These are phyloP conservation scores for Isochrysis galbana DNA, from an alignment of 78 protist species.

Conservation along the genomic window DNA sequence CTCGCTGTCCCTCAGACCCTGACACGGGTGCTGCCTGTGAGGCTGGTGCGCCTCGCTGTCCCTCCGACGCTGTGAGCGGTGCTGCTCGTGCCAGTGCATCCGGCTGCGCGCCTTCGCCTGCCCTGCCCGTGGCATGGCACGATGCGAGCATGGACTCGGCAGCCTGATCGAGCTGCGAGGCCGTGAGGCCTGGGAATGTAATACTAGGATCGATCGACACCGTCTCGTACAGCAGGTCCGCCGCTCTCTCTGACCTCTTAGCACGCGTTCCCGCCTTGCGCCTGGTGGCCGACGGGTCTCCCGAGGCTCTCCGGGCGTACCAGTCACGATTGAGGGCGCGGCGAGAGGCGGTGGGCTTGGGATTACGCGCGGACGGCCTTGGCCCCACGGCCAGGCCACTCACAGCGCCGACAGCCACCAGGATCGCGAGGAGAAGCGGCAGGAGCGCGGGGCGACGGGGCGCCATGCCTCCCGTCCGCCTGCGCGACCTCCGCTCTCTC, in stretches of 20 bases:
- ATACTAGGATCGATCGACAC: not conserved
- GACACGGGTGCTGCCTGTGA: not conserved
- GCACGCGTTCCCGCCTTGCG: not conserved
- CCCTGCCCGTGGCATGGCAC: not conserved
- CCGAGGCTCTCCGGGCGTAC: not conserved
- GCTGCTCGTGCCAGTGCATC: not conserved
- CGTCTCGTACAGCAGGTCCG: not conserved
- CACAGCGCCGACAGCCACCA: too few species aligned
- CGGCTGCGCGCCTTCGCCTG: not conserved
- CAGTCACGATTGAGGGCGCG: constrained; percentile 5
- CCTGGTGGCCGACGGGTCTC: not conserved
- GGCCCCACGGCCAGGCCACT: too few species aligned
- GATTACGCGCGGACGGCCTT: too few species aligned
- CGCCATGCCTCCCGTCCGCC: too few species aligned
- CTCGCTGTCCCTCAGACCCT: not conserved
- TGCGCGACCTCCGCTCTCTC: too few species aligned
- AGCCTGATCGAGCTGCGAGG: not conserved
- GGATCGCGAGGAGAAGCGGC: too few species aligned
- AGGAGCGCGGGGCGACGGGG: too few species aligned
- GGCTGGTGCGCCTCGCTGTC: not conserved
- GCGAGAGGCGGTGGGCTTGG: not conserved
- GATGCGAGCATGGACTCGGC: not conserved
- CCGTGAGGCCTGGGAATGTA: not conserved
- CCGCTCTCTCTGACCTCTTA: not conserved
- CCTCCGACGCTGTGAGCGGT: not conserved